phyloP scores from a whole-genome alignment of 2,329 filamentous ascomycete genomes.

The Arthrobotrys sphaeroides region DNA sequence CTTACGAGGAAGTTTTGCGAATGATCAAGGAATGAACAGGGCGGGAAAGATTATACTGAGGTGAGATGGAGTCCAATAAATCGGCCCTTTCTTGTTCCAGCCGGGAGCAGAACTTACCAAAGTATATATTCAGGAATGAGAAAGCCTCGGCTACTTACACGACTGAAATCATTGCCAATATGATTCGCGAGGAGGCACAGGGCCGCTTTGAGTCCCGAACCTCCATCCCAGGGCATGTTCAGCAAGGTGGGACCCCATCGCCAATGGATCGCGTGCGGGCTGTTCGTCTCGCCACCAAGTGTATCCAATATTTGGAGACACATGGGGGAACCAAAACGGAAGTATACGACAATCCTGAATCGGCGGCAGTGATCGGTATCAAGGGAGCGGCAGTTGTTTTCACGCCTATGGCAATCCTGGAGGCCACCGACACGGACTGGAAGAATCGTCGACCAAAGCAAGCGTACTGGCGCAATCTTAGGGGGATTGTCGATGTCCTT shows the following conservation, averaged over 20 bases:
- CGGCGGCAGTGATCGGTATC: constrained; percentile 86
- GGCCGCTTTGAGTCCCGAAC: constrained; percentile 92
- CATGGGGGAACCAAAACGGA: constrained; percentile 75
- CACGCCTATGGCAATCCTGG: constrained; percentile 79
- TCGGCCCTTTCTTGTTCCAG: background rate
- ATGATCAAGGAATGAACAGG: constrained; percentile 85
- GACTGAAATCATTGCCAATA: constrained; percentile 91
- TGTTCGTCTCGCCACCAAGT: constrained; percentile 90
- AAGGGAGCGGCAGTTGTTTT: constrained; percentile 91
- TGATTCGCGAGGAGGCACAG: constrained; percentile 91
- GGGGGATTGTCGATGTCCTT: constrained; percentile 83
- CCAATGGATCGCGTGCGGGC: constrained; percentile 96
- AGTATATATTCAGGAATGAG: constrained; percentile 71
- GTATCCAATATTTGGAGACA: constrained; percentile 86
- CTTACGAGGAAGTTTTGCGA: constrained; percentile 82
- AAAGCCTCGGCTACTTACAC: constrained; percentile 89
- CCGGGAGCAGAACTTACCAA: background rate
- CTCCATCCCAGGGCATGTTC: constrained; percentile 91
- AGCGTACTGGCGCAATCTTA: constrained; percentile 85
- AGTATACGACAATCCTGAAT: constrained; percentile 74
- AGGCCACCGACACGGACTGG: constrained; percentile 91
- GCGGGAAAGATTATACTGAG: constrained; percentile 90
- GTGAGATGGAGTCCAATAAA: constrained; percentile 1
- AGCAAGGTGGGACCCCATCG: constrained; percentile 90
- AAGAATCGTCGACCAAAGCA: constrained; percentile 81